Evolutionary conservation across 345 rosid genomes (phyloP).

Genomic region (Turritis glabra): DNA sequence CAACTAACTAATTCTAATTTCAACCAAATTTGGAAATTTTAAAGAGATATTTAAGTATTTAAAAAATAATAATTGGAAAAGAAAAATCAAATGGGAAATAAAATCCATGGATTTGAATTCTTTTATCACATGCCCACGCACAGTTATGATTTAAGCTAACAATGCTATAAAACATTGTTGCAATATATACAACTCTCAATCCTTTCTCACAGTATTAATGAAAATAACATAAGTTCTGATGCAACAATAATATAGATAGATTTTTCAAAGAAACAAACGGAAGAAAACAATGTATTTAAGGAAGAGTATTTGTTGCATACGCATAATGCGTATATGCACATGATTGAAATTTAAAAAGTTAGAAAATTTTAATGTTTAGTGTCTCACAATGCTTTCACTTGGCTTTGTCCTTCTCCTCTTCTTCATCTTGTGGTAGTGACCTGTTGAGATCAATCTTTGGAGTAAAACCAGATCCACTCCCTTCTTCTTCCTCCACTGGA

Average conservation of each 20-base stretch:
- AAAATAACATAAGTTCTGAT: no score
- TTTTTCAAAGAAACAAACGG: not conserved
- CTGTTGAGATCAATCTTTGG: slow-evolving; percentile 23
- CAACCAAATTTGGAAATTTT: no score
- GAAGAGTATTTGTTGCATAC: slow-evolving; percentile 1
- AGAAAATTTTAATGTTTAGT: not conserved
- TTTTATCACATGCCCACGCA: no score
- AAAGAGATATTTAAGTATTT: no score
- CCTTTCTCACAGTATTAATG: no score
- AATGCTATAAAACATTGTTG: no score
- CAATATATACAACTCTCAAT: no score
- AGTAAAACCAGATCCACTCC: not conserved
- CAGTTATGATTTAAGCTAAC: no score
- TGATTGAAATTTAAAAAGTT: not conserved
- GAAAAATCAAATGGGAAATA: no score
- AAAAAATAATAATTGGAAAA: no score
- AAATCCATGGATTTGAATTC: no score
- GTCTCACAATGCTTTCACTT: not conserved
- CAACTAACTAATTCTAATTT: no score
- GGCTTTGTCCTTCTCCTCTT: not conserved
- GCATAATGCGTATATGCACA: not conserved
- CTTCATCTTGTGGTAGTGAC: not conserved
- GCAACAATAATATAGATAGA: not conserved
- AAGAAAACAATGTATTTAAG: not conserved
- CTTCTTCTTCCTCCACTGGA: not conserved